Conservation (phyloP, 208 protist species). For the Blechomonas ayalai region DNA sequence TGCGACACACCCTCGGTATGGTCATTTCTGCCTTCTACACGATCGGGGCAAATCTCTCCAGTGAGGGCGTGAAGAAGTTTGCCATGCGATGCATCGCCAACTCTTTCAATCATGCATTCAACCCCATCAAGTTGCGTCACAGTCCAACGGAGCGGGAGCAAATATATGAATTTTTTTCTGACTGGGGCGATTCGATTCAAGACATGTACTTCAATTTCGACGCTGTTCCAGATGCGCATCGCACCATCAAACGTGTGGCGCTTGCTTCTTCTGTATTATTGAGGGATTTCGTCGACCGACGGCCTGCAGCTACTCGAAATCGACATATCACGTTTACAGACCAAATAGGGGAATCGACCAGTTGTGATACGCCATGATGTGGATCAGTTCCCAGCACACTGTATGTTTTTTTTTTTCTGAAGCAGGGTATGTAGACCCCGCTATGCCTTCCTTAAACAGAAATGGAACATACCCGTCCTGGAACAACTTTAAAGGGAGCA, state of each 20-base stretch:
- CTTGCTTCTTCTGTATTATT: conserved; percentile 51
- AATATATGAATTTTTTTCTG: conserved; percentile 60
- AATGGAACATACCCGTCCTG: too few species aligned
- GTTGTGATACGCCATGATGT: too few species aligned
- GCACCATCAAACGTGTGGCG: conserved; percentile 57
- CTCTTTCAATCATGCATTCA: conserved; percentile 67
- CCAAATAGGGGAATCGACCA: too few species aligned
- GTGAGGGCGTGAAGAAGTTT: conserved; percentile 29
- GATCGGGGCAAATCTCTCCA: conserved; percentile 31
- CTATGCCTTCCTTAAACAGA: too few species aligned
- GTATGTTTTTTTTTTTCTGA: too few species aligned
- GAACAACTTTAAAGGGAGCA: too few species aligned
- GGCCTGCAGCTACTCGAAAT: too few species aligned
- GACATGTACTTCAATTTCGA: conserved; percentile 76
- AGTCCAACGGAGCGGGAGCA: conserved; percentile 64
- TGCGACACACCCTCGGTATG: conserved; percentile 72
- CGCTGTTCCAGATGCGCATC: conserved; percentile 26
- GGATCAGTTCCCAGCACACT: too few species aligned
- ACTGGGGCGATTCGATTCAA: conserved; percentile 47
- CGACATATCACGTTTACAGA: too few species aligned
- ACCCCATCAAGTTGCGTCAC: conserved; percentile 60
- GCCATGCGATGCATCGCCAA: conserved; percentile 62
- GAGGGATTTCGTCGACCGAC: conserved; percentile 14
- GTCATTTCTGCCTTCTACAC: conserved; percentile 59
- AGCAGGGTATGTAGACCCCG: too few species aligned